phyloP scores from a whole-genome alignment of 768 basidiomycete genomes.

The Artomyces pyxidatus region DNA sequence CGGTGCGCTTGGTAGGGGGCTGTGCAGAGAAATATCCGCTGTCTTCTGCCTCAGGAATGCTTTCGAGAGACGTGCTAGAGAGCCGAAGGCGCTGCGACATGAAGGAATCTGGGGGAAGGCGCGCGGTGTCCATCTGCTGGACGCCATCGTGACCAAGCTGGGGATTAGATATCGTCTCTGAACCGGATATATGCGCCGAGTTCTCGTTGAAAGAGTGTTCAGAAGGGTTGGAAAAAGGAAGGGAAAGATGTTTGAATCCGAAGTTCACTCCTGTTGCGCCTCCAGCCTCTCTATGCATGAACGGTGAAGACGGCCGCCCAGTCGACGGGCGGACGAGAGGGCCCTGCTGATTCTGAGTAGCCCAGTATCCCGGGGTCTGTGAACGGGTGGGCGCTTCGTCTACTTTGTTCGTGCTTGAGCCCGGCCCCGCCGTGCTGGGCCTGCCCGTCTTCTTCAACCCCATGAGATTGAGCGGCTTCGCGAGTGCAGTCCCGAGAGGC shows the following conservation, averaged over 20 bases:
- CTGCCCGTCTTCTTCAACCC: slow-evolving; percentile 9
- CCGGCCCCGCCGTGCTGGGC: not conserved
- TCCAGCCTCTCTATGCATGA: not conserved
- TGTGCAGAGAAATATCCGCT: slow-evolving; percentile 10
- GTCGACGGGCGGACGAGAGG: slow-evolving; percentile 8
- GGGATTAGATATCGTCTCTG: slow-evolving; percentile 1
- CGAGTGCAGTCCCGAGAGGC: not conserved
- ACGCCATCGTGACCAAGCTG: not conserved
- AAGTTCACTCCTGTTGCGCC: not conserved
- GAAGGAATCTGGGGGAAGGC: not conserved
- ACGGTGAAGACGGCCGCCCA: not conserved
- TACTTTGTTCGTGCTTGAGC: not conserved
- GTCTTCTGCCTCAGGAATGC: slow-evolving; percentile 1
- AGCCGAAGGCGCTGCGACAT: not conserved
- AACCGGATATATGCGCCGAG: not conserved
- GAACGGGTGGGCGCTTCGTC: not conserved
- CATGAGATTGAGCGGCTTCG: slow-evolving; percentile 6
- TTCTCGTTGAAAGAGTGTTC: not conserved
- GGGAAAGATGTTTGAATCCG: slow-evolving; percentile 8
- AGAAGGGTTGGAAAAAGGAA: slow-evolving; percentile 2
- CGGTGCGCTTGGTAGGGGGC: slow-evolving; percentile 2
- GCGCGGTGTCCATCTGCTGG: not conserved
- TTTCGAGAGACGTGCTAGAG: not conserved
- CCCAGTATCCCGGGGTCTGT: not conserved
- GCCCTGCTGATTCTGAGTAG: not conserved